Percentiles rank a stretch among this genome's conserved stretches.
These are phyloP conservation scores for Monosporascus sp. DNA, from an alignment of 2,329 filamentous ascomycete species.

Conservation along the genomic window DNA sequence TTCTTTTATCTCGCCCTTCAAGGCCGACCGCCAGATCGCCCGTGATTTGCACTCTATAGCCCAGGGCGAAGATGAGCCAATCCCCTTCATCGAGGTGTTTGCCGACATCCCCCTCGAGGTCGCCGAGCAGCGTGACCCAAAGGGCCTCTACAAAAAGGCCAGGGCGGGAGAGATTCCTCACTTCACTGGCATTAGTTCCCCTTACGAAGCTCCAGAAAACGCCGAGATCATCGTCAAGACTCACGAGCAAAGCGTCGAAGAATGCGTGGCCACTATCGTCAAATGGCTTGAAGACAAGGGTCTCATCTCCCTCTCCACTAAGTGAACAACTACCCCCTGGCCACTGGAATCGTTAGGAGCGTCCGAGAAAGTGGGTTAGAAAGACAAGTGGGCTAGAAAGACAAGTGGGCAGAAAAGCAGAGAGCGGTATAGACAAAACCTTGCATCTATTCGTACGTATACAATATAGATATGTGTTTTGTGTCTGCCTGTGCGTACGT, in stretches of 20 bases:
- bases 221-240: slow-evolving; percentile 86
- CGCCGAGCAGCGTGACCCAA: slow-evolving; percentile 91
- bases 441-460: no score
- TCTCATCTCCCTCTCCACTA: slow-evolving; percentile 35
- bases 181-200: slow-evolving; percentile 92
- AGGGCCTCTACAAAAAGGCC: slow-evolving; percentile 97
- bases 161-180: slow-evolving; percentile 91
- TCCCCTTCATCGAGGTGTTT: slow-evolving; percentile 91
- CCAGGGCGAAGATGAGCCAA: slow-evolving; percentile 55
- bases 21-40: slow-evolving; percentile 76
- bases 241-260: slow-evolving; percentile 76
- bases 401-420: no score
- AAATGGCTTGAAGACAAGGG: slow-evolving; percentile 70
- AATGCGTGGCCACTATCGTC: slow-evolving; percentile 81
- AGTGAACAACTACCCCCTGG: neutral
- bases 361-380: no score
- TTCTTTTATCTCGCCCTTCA: slow-evolving; percentile 95
- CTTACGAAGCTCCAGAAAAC: slow-evolving; percentile 83
- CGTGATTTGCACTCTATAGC: slow-evolving; percentile 68
- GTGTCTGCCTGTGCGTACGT: no score
- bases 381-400: no score
- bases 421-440: no score
- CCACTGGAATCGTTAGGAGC: no score
- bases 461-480: no score
- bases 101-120: slow-evolving; percentile 88